Evolutionary conservation across 306 rosid species (phyloP), one percentile per base, ranked within the genome.

Genomic region (Cicer yamashitae): DNA sequence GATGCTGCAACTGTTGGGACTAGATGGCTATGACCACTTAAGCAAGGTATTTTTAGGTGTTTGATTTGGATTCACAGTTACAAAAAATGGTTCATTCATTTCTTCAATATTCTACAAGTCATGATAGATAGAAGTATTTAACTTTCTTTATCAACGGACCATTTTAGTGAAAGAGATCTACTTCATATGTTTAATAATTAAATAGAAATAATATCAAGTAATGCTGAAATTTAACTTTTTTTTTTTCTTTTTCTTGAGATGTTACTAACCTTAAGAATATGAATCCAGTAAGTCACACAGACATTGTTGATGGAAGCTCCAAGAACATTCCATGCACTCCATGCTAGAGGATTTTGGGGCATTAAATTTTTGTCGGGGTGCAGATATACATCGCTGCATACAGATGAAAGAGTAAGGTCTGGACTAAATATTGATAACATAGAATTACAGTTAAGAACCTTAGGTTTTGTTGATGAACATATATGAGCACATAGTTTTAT

Each of bases 241-340:
- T 38, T 54, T 7, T 14, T 14, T 6, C 6, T 20, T 54, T 37
- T 52, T 45, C 4, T 13, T n/a, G 20, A n/a, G 7, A 8, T 71
- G 46, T 14, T 66, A 74, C 86, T 20, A 70, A 91, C 98, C 96
- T 93, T 97, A 78, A 93, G 96, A 79, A 87, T 63, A 67, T 93
- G 88, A 65, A 91, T 89, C 97, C 98, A 93, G 89, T 93, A 93
- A 43, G 98, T 93, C 75, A 93, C 54, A 70, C 91, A 89, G 50
- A 88, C 89, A 88, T 52, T 88, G 63, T 82, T 80, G 71, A 82
- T 84, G 25, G 72, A 78, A 80, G 59, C 68, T 74, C 97, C 96
- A 43, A 88, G 90, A 81, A 89, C 85, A 84, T 91, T 93, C 96
- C 97, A 93, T 5, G 98, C 96, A 79, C 98, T 93, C 97, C 98